These are phyloP conservation scores for Rusavskia elegans DNA, from an alignment of 495 filamentous ascomycete genomes.

Conservation along the genomic window DNA sequence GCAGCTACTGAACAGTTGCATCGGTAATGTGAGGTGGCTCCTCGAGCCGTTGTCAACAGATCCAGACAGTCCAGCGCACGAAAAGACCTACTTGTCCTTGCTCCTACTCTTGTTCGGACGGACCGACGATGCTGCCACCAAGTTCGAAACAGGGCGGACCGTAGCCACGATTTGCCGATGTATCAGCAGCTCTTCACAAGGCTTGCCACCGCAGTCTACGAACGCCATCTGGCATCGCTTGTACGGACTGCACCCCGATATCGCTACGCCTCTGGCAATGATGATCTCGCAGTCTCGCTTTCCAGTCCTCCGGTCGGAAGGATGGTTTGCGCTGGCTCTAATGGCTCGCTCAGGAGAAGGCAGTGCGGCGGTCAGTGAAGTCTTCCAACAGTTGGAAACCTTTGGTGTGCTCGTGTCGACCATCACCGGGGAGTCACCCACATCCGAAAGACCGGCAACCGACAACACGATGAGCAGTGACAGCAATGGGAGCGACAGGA, in stretches of 20 bases:
- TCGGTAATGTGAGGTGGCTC: constrained; percentile 37
- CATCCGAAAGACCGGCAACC: neutral
- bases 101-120: constrained; percentile 43
- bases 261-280: constrained; percentile 37
- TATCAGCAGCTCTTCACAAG: constrained; percentile 24
- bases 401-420: constrained; percentile 31
- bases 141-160: constrained; percentile 56
- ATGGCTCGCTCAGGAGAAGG: constrained; percentile 41
- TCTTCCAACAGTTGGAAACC: constrained; percentile 32
- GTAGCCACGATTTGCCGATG: constrained; percentile 47
- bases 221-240: constrained; percentile 27
- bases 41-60: constrained; percentile 27
- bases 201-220: constrained; percentile 15
- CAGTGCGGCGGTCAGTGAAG: constrained; percentile 28
- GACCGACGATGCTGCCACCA: constrained; percentile 46
- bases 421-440: constrained; percentile 23
- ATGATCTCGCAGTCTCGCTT: constrained; percentile 56
- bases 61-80: constrained; percentile 23
- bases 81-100: constrained; percentile 38
- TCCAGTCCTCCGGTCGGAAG: constrained; percentile 53
- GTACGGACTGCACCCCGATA: constrained; percentile 32
- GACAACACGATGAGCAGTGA: neutral
- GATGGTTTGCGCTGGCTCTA: constrained; percentile 57
- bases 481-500: neutral
- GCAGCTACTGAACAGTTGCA: constrained; percentile 42